phyloP scores from a whole-genome alignment of 1,284 basidiomycete genomes.

The Athelia sp. region DNA sequence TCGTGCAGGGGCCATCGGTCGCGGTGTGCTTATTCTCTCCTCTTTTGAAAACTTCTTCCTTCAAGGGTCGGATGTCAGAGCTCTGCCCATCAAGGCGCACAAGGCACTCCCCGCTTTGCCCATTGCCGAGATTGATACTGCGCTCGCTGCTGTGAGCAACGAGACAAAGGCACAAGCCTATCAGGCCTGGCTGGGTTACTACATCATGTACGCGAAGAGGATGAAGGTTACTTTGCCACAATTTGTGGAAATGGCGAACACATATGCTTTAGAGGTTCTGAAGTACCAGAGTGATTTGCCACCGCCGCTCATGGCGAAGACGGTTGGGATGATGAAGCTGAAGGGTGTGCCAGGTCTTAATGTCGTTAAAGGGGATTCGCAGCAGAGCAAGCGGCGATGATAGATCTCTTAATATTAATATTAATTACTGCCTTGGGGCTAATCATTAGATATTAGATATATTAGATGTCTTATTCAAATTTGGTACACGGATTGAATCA shows the following conservation, averaged over 20 bases:
- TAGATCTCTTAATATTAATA: too few species aligned
- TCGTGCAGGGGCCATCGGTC: constrained; percentile 70
- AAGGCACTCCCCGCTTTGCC: constrained; percentile 9
- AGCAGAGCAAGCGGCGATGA: too few species aligned
- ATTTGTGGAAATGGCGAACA: constrained; percentile 41
- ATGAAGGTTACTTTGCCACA: constrained; percentile 36
- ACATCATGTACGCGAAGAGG: constrained; percentile 38
- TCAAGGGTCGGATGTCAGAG: constrained; percentile 30
- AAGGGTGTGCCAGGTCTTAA: constrained; percentile 44
- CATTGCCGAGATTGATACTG: constrained; percentile 14
- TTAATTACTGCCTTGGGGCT: too few species aligned
- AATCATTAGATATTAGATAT: too few species aligned
- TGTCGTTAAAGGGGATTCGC: constrained; percentile 10
- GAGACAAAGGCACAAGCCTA: constrained; percentile 49
- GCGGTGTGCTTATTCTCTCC: constrained; percentile 56
- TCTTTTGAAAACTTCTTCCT: constrained; percentile 55
- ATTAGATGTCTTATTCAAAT: too few species aligned
- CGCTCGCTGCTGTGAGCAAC: constrained; percentile 22
- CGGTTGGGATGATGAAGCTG: constrained; percentile 59
- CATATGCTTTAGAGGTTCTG: constrained; percentile 38
- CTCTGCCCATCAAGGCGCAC: constrained; percentile 34
- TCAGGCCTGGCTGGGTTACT: constrained; percentile 55
- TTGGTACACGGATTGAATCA: too few species aligned
- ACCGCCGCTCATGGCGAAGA: constrained; percentile 44
- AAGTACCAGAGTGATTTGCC: constrained; percentile 32